These are phyloP conservation scores for Croton laevigatus DNA, from an alignment of 441 rosid species.

Conservation along the genomic window DNA sequence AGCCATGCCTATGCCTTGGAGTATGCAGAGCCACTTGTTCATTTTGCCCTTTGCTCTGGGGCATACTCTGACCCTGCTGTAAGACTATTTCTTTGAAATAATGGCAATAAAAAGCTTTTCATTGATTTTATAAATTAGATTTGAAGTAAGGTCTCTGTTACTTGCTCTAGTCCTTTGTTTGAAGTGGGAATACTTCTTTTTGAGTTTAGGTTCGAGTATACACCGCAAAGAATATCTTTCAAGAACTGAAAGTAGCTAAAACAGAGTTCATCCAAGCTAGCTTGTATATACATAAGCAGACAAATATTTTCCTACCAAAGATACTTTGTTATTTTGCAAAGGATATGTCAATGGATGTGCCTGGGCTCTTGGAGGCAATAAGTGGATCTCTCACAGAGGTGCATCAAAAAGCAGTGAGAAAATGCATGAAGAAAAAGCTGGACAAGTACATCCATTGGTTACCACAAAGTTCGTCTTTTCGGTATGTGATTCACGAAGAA, in stretches of 20 bases:
- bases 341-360: slow-evolving; percentile 56
- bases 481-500: slow-evolving; percentile 52
- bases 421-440: slow-evolving; percentile 42
- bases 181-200: slow-evolving; percentile 1
- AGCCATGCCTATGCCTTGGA: slow-evolving; percentile 68
- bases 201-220: slow-evolving; percentile 59
- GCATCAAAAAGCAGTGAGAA: slow-evolving; percentile 41
- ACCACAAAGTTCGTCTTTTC: slow-evolving; percentile 57
- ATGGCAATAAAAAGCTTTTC: background rate
- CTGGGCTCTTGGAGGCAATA: slow-evolving; percentile 36
- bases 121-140: background rate
- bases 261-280: slow-evolving; percentile 57
- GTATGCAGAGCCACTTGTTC: slow-evolving; percentile 77
- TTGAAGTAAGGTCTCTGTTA: background rate
- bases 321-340: slow-evolving; percentile 50
- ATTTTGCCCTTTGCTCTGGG: slow-evolving; percentile 79
- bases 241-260: slow-evolving; percentile 54
- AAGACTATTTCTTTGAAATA: slow-evolving; percentile 11
- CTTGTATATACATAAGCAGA: slow-evolving; percentile 48
- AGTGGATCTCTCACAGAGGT: slow-evolving; percentile 40
- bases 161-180: background rate
- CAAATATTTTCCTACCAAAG: slow-evolving; percentile 61
- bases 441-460: slow-evolving; percentile 54
- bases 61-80: slow-evolving; percentile 71
- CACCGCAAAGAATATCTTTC: slow-evolving; percentile 51